Evolutionary conservation across 371 early-diverging fungal species (phyloP), one percentile per base, ranked within the genome.

Genomic region (Apophysomyces ossiformis): DNA sequence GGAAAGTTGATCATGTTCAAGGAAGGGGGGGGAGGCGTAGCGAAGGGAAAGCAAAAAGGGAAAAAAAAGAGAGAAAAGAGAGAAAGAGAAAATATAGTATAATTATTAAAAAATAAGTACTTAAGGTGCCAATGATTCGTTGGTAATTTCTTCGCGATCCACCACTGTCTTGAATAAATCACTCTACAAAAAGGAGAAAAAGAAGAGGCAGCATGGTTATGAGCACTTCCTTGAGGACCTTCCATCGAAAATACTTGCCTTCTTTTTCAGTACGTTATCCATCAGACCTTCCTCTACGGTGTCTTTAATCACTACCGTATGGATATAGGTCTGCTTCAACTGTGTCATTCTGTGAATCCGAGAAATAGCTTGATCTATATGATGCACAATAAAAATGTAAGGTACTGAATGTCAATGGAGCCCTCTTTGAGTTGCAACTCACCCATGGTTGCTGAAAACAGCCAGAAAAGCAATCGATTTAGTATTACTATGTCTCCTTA

Each of bases 301-400:
- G 57, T 81, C 73, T 47, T 76, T 75, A 32, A 81, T 77, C 1
- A 81, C 68, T 0, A 81, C 76, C 0, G 76, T 81, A 63, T 81
- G 73, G 12, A 77, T 69, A 61, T 69, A 77, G 0, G 78, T 77
- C 60, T 81, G 78, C 46, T 77, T 81, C 11, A 58, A 35, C 47
- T 81, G 81, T 7, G 70, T 81, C 81, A 81, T 81, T 54, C 81
- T 60, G 61, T 81, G 81, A 63, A 81, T 81, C 26, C 81, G 67
- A n/a, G 81, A 61, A 57, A 81, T 64, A 5, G 78, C 81, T 68
- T 81, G 81, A 36, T 81, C 73, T 72, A 68, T 38, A 57, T 62
- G 26, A 13, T 18, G 9, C 26, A 7, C 18, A 37, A 6, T 13
- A 13, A 7, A 12, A 7, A 12, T 13, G 46, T 45, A 6, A 45